Percentiles rank a stretch among this genome's conserved stretches.
phyloP scores from a whole-genome alignment of 2,329 filamentous ascomycete species.

The Aspergillus sp. region DNA sequence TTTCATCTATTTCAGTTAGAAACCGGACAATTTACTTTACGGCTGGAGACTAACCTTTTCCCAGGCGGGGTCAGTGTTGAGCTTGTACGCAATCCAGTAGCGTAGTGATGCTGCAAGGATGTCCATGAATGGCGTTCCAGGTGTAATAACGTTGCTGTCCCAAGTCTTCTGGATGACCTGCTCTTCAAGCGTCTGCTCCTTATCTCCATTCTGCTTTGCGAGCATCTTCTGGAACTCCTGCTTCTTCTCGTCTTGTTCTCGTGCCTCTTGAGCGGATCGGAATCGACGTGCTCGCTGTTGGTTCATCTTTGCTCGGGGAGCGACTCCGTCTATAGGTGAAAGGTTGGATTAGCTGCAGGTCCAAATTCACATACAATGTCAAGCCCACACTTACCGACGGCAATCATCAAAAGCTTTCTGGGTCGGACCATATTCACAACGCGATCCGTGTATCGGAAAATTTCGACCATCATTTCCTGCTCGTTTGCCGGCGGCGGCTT shows the following conservation, averaged over 20 bases:
- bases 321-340: constrained; percentile 77
- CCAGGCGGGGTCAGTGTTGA: constrained; percentile 96
- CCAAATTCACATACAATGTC: not conserved
- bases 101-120: constrained; percentile 84
- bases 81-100: constrained; percentile 97
- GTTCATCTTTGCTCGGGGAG: constrained; percentile 98
- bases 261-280: constrained; percentile 87
- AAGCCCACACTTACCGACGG: constrained; percentile 64
- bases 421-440: constrained; percentile 98
- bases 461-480: constrained; percentile 98
- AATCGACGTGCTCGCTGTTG: constrained; percentile 96
- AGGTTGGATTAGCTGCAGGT: not conserved
- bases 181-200: constrained; percentile 61
- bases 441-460: constrained; percentile 98
- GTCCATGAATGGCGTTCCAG: constrained; percentile 98
- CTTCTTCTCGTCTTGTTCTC: constrained; percentile 90
- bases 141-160: constrained; percentile 85
- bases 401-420: constrained; percentile 94
- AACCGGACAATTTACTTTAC: not conserved
- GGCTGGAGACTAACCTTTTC: constrained; percentile 57
- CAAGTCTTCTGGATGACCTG: constrained; percentile 80
- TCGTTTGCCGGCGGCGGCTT: constrained; percentile 86
- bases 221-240: constrained; percentile 83
- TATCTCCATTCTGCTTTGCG: constrained; percentile 69
- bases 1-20: constrained; percentile 62